Percentiles rank a stretch among this genome's conserved stretches.
Conservation (phyloP, 2,329 filamentous ascomycete genomes). For the Graphiopsis chlorocephala region DNA sequence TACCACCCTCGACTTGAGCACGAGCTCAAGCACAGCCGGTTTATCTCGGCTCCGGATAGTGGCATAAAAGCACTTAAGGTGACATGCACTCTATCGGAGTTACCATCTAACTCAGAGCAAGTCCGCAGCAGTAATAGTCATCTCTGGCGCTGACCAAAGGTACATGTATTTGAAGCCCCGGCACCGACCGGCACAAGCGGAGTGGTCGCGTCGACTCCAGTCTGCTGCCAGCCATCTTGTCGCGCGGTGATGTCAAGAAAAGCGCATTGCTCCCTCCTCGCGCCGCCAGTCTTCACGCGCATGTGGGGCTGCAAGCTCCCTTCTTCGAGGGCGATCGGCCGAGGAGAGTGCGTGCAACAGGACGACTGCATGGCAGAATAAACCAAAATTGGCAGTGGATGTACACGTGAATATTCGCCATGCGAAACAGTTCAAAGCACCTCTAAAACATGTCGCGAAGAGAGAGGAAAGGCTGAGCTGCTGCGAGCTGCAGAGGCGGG, state of each 20-base stretch:
- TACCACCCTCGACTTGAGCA: background rate
- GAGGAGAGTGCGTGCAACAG: background rate
- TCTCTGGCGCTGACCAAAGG: background rate
- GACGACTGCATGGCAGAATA: background rate
- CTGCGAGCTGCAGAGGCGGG: background rate
- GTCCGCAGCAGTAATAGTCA: background rate
- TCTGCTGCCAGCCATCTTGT: conserved; percentile 1
- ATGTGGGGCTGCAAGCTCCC: conserved; percentile 1
- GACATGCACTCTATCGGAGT: background rate
- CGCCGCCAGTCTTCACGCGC: background rate
- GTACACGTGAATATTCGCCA: background rate
- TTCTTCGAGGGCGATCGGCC: background rate
- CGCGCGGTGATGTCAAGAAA: background rate
- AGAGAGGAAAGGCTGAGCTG: background rate
- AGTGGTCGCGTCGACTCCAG: background rate
- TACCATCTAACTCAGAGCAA: background rate
- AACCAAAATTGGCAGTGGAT: background rate
- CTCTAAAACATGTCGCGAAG: conserved; percentile 1
- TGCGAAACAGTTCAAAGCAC: background rate
- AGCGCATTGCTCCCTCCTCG: background rate
- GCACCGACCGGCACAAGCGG: background rate
- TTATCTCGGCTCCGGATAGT: background rate
- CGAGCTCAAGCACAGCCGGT: conserved; percentile 1
- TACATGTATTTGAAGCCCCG: background rate
- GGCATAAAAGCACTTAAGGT: background rate